Evolutionary conservation across 139 green algal species (phyloP), one percentile per base, ranked within the genome.

Genomic region (Coelastrella sp.): DNA sequence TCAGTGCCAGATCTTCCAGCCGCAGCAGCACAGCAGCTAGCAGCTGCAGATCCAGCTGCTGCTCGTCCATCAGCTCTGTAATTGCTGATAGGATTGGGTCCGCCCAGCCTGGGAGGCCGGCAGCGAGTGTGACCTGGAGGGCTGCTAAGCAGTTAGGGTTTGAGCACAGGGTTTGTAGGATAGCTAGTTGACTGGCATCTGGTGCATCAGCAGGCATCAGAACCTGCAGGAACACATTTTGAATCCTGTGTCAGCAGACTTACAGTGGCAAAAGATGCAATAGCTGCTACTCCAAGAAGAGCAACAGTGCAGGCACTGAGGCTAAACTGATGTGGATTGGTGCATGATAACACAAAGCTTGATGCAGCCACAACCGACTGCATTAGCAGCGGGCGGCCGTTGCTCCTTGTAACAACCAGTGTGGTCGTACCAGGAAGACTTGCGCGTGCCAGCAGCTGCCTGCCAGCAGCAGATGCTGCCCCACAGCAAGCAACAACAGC

Each of bases 41-140:
- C 54, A 91, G 65, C 78, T 87, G 77, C 78, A 91, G 54, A 19
- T 91, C 61, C 7, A 86, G 54, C 77, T 32, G 32, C 17, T 81
- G 19, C 47, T 61, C 14, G 10, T 58, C 22, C 2, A 59, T 32
- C 60, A 47, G 78, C 87, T 77, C 23, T 5, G 65, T 77, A 0
- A 90, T 60, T 16, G 78, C 77, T 65, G 60, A 17, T 13, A 91
- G 19, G 59, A 91, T 23, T 22, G 78, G 78, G 47, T 81, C 87
- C 23, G 79, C 64, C 87, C 57, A 80, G 54, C 87, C 87, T 11
- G 78, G 78, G 6, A 68, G 78, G 17, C 56, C 65, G 16, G 76
- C 56, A 19, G 64, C 73, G 19, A 91, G 47, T 1, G 78, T 73
- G 17, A 20, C 60, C n/a, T 85, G 76, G 5, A 88, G 83, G 8